A percentile compares a stretch with the other conserved stretches of the same genome.
Conservation (phyloP, 768 basidiomycete species). For the Mrakia frigida region DNA sequence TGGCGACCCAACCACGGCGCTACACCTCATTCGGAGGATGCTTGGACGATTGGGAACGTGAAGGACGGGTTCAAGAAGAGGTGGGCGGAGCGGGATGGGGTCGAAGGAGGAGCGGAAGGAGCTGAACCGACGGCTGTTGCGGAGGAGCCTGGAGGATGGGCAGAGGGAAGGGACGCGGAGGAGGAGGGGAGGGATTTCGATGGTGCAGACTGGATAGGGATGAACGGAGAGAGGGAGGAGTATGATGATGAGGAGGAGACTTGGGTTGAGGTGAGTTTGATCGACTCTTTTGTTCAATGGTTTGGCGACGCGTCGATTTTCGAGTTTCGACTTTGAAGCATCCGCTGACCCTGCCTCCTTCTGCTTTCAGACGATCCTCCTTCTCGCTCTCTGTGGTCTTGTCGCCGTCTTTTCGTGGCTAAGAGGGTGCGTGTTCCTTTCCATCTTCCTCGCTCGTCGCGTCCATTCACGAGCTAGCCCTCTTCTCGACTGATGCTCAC, state of each 20-base stretch:
- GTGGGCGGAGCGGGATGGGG: background rate
- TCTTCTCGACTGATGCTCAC: conserved; percentile 1
- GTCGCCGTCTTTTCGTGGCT: conserved; percentile 30
- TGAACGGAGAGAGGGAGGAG: background rate
- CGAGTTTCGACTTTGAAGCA: background rate
- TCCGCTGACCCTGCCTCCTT: background rate
- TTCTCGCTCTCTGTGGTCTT: conserved; percentile 19
- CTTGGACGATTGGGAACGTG: conserved; percentile 8
- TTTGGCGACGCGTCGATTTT: too few relatives aligned
- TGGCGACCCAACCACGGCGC: background rate
- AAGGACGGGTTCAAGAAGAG: conserved; percentile 21
- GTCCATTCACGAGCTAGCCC: background rate
- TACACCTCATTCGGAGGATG: background rate
- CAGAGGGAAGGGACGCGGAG: background rate
- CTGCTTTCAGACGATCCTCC: conserved; percentile 20
- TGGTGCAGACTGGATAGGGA: conserved; percentile 20
- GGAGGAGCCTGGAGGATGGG: too few relatives aligned
- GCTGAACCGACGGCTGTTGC: background rate
- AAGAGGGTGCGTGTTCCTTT: conserved; percentile 16
- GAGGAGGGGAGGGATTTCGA: conserved; percentile 9
- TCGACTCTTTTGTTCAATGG: background rate
- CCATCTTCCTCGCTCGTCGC: background rate
- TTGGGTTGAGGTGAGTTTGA: conserved; percentile 21
- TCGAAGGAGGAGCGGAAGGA: background rate
- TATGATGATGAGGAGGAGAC: conserved; percentile 24